Conservation (phyloP, 2,329 filamentous ascomycete genomes). For the Bipolaris victoriae region DNA sequence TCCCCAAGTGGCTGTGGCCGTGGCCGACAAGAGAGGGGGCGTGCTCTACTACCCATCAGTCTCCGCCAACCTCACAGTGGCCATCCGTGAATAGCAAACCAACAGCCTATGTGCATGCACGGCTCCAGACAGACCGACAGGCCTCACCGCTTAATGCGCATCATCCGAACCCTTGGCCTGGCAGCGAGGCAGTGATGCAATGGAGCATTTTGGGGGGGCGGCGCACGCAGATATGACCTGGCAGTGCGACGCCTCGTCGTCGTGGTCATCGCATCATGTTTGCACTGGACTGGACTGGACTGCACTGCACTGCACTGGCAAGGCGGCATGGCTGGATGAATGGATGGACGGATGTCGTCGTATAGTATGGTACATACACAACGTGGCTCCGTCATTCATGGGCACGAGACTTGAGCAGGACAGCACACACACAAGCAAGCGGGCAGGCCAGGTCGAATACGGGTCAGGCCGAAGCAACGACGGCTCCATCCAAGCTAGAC, state of each 20-base stretch:
- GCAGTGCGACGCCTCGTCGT: constrained; percentile 19
- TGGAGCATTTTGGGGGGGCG: neutral
- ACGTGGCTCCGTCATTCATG: constrained; percentile 35
- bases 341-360: too few relatives aligned
- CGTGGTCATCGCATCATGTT: neutral
- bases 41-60: constrained; percentile 18
- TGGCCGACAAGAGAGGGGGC: constrained; percentile 10
- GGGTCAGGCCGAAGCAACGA: constrained; percentile 42
- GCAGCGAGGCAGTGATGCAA: constrained; percentile 33
- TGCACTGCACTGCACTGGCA: too few relatives aligned
- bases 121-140: constrained; percentile 35
- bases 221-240: constrained; percentile 18
- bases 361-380: constrained; percentile 14
- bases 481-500: constrained; percentile 23
- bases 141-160: constrained; percentile 47
- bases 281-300: too few relatives aligned
- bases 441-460: constrained; percentile 22
- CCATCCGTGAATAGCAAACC: constrained; percentile 20
- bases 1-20: constrained; percentile 35
- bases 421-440: constrained; percentile 26
- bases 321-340: too few relatives aligned
- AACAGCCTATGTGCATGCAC: constrained; percentile 17
- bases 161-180: constrained; percentile 34
- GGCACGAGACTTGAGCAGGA: constrained; percentile 27
- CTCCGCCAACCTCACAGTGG: constrained; percentile 27